Conservation (phyloP, 2,329 filamentous ascomycete species). For the Exophiala aquamarina region DNA sequence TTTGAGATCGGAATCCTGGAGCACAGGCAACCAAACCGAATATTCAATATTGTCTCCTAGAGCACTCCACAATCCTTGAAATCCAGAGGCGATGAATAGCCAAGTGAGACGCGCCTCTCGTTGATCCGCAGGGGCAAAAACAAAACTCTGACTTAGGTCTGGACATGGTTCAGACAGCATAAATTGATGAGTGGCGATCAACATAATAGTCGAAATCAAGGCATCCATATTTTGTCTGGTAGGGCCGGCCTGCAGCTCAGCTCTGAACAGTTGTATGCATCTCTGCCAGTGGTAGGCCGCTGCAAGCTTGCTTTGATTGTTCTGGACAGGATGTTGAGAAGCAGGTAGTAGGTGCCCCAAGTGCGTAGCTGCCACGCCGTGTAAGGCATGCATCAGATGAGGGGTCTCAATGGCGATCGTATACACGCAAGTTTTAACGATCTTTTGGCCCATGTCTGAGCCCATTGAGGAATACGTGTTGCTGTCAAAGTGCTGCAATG, state of each 20-base stretch:
- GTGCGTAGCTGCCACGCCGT: conserved; percentile 34
- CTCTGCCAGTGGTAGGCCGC: conserved; percentile 39
- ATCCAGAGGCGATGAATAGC: conserved; percentile 12
- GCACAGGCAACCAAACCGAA: conserved; percentile 15
- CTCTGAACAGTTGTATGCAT: conserved; percentile 36
- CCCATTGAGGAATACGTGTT: conserved; percentile 15
- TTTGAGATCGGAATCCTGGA: conserved; percentile 10
- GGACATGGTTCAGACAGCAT: conserved; percentile 7
- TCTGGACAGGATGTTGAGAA: conserved; percentile 28
- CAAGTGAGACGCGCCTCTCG: conserved; percentile 8
- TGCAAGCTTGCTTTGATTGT: conserved; percentile 27
- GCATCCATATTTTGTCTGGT: conserved; percentile 38
- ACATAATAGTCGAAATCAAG: conserved; percentile 39
- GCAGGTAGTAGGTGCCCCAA: conserved; percentile 32
- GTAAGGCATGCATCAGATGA: conserved; percentile 39
- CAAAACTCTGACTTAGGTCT: conserved; percentile 12
- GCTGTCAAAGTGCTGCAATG: conserved; percentile 17
- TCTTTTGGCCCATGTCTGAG: conserved; percentile 13
- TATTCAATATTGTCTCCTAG: conserved; percentile 8
- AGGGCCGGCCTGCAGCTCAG: conserved; percentile 31
- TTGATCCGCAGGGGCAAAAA: conserved; percentile 6
- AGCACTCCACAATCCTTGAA: conserved; percentile 1
- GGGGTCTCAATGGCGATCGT: conserved; percentile 30
- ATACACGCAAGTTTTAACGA: conserved; percentile 4
- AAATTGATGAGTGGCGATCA: conserved; percentile 39